Evolutionary conservation across 2,329 filamentous ascomycete genomes (phyloP), one percentile per base, ranked within the genome.

Genomic region (Lasiodiplodia citricola): DNA sequence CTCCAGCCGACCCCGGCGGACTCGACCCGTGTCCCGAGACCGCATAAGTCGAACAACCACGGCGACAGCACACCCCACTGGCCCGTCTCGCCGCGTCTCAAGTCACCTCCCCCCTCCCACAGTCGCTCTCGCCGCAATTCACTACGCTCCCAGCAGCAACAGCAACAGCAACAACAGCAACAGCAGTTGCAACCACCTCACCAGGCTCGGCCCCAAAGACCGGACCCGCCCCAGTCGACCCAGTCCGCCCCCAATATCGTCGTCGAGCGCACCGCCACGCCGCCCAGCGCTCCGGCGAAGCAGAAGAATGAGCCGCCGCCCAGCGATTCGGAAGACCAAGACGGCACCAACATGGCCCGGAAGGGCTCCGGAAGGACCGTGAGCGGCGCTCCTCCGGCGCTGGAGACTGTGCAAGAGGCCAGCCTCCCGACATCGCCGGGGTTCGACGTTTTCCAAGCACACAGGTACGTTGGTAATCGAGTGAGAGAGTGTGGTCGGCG

Each of bases 331-430:
- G 80, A 82, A 21, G 76, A 80, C 66, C 79, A 81, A 66, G 70
- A 74, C 50, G 71, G 72, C 28, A 69, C 76, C 68, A 77, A 74
- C 68, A 76, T 80, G 58, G 54, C 41, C 25, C 38, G 65, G 50
- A 84, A 84, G 72, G 76, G 74, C 16, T 75, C 79, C 14, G 74
- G 79, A 76, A 88, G 90, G 72, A 87, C 86, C 70, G 84, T 86
- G 65, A 88, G 85, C 76, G 87, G 85, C 64, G 73, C 70, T 68
- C 87, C 85, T 64, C 86, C 90, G 60, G 88, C 88, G 58, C 83
- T 97, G 68, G 95, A 97, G 81, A 97, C 96, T 0, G 95, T 98
- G 18, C 92, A 97, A 77, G 95, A 97, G 84, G 90, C 91, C 66
- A 96, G 93, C 81, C 87, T 93, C 66, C 82, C 82, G 57, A 90